These are phyloP conservation scores for Chrysophaeum taylorii DNA, from an alignment of 352 stramenopile species.

Conservation along the genomic window DNA sequence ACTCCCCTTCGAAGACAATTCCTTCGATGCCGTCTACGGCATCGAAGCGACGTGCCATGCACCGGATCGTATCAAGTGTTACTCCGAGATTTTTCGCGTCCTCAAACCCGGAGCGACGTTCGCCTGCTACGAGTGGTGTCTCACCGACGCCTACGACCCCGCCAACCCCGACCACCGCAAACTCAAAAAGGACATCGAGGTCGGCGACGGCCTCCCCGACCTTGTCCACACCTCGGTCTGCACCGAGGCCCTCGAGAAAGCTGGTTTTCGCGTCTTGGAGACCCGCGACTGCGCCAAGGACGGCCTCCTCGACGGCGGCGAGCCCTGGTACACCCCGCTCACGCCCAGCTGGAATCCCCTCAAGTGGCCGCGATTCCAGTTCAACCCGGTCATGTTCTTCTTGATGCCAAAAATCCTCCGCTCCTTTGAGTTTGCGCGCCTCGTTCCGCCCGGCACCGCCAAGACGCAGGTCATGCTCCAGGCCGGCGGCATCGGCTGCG, in stretches of 20 bases:
- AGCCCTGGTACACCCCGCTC: slow-evolving; percentile 44
- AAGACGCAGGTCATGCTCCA: slow-evolving; percentile 46
- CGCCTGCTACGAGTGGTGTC: slow-evolving; percentile 67
- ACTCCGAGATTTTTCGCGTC: slow-evolving; percentile 56
- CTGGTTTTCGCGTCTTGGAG: slow-evolving; percentile 48
- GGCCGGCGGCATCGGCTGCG: slow-evolving; percentile 38
- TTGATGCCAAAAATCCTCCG: slow-evolving; percentile 30
- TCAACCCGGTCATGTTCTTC: slow-evolving; percentile 32
- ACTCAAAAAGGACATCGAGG: slow-evolving; percentile 64
- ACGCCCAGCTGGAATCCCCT: slow-evolving; percentile 39
- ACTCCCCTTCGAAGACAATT: slow-evolving; percentile 53
- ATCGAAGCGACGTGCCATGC: slow-evolving; percentile 75
- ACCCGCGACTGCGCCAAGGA: slow-evolving; percentile 45
- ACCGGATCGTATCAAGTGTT: slow-evolving; percentile 51
- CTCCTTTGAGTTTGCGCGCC: slow-evolving; percentile 35
- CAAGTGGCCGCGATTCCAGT: slow-evolving; percentile 39
- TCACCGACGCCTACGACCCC: slow-evolving; percentile 61
- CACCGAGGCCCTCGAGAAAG: slow-evolving; percentile 35
- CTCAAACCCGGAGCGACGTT: slow-evolving; percentile 63
- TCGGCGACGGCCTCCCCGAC: slow-evolving; percentile 59
- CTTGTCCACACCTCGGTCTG: slow-evolving; percentile 42
- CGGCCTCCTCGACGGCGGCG: slow-evolving; percentile 26
- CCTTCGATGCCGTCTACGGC: slow-evolving; percentile 66
- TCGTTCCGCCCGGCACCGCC: slow-evolving; percentile 34
- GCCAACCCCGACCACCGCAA: slow-evolving; percentile 48